Conservation (phyloP, 495 filamentous ascomycete species). For the Neurospora africana region DNA sequence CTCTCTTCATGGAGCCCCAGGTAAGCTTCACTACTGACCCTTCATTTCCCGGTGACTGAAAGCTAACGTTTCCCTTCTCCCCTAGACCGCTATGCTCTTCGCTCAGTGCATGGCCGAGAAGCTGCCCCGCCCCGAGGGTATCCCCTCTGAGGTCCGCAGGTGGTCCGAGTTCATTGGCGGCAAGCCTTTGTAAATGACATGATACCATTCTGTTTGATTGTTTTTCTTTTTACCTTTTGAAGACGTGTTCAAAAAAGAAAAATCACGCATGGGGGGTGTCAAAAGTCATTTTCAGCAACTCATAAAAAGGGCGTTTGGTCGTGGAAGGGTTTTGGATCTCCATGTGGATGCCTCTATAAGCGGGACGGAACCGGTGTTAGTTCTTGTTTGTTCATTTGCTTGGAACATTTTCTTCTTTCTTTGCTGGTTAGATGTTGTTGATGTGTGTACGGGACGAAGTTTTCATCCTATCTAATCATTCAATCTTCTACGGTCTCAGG, state of each 20-base stretch:
- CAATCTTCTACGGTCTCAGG: not conserved
- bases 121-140: slow-evolving; percentile 68
- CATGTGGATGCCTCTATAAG: slow-evolving; percentile 1
- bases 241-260: slow-evolving; percentile 2
- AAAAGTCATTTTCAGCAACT: slow-evolving; percentile 1
- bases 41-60: slow-evolving; percentile 1
- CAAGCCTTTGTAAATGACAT: slow-evolving; percentile 63
- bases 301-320: not conserved
- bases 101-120: slow-evolving; percentile 94
- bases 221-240: not conserved
- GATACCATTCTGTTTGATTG: slow-evolving; percentile 3
- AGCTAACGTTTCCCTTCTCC: slow-evolving; percentile 13
- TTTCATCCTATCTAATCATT: not conserved
- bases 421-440: not conserved
- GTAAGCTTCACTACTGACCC: slow-evolving; percentile 40
- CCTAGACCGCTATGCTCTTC: slow-evolving; percentile 86
- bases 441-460: not conserved
- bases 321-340: not conserved
- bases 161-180: slow-evolving; percentile 94
- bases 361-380: not conserved
- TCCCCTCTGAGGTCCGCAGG: slow-evolving; percentile 79
- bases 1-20: slow-evolving; percentile 98
- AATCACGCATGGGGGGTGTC: not conserved
- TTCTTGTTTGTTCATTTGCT: not conserved
- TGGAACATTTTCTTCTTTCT: slow-evolving; percentile 1